These are phyloP conservation scores for Cydonia oblonga DNA, from an alignment of 331 rosid genomes.

Conservation along the genomic window DNA sequence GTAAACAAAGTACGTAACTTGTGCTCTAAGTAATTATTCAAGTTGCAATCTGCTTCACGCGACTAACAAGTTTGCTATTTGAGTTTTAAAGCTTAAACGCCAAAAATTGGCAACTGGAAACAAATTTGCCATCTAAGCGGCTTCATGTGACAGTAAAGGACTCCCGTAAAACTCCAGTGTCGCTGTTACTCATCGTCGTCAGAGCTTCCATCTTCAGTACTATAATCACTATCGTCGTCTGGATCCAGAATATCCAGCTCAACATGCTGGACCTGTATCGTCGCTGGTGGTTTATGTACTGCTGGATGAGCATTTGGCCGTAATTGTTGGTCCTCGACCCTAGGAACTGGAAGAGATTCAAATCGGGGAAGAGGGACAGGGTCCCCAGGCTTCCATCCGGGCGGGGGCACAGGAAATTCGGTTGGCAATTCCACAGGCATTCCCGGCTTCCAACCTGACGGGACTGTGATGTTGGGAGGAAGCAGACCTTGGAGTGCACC, in stretches of 20 bases:
- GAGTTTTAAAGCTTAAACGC: neutral
- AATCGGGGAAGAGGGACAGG: constrained; percentile 74
- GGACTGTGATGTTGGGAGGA: constrained; percentile 61
- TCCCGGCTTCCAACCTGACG: constrained; percentile 93
- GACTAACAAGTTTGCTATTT: neutral
- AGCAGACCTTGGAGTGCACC: constrained; percentile 53
- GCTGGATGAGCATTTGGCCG: constrained; percentile 42
- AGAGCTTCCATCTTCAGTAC: constrained; percentile 71
- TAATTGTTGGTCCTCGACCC: constrained; percentile 46
- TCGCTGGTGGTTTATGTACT: constrained; percentile 44
- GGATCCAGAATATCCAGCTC: constrained; percentile 74
- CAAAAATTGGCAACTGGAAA: neutral
- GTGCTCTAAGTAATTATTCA: neutral
- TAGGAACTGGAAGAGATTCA: constrained; percentile 50
- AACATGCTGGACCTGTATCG: constrained; percentile 82
- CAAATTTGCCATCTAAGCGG: neutral
- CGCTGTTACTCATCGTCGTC: constrained; percentile 58
- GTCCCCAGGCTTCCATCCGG: constrained; percentile 97
- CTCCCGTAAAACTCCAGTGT: neutral
- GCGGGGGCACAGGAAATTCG: constrained; percentile 72
- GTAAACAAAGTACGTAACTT: too few species aligned
- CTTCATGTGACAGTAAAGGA: neutral
- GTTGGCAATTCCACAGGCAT: constrained; percentile 79
- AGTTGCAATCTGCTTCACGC: neutral
- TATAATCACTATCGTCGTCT: constrained; percentile 76